Evolutionary conservation across 495 filamentous ascomycete genomes (phyloP).

Genomic region (Niebla homalea): DNA sequence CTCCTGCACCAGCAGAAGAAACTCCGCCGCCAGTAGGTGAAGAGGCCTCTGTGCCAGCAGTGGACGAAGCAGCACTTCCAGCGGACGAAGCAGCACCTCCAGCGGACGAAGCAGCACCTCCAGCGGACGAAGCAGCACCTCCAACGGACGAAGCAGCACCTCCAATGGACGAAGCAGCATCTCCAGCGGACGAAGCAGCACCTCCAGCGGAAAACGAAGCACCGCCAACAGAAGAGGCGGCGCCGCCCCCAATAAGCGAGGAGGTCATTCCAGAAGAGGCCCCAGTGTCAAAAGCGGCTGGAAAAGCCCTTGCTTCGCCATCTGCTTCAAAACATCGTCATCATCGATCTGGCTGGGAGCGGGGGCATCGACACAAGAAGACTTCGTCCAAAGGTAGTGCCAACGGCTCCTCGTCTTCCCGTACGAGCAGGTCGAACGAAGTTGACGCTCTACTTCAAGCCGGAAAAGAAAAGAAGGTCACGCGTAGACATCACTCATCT

Average conservation of each 20-base stretch:
- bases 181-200: slow-evolving; percentile 1
- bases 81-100: slow-evolving; percentile 4
- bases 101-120: too few species aligned
- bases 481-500: slow-evolving; percentile 5
- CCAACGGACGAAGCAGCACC: background rate
- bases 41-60: background rate
- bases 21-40: background rate
- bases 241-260: background rate
- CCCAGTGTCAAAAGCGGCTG: background rate
- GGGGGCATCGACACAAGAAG: slow-evolving; percentile 15
- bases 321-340: slow-evolving; percentile 14
- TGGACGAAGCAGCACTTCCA: background rate
- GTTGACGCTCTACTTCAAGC: slow-evolving; percentile 8
- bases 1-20: background rate
- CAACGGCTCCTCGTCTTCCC: slow-evolving; percentile 1
- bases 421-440: slow-evolving; percentile 15
- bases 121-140: too few species aligned
- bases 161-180: slow-evolving; percentile 1
- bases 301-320: slow-evolving; percentile 14
- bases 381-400: slow-evolving; percentile 11
- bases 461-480: slow-evolving; percentile 14
- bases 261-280: slow-evolving; percentile 4
- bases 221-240: slow-evolving; percentile 1
- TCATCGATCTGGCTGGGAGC: slow-evolving; percentile 17
- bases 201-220: background rate